Evolutionary conservation across 225 moss, liverwort and hornwort genomes (phyloP), one percentile per base, ranked within the genome.

Genomic region (Bryoerythrophyllum caledonicum): DNA sequence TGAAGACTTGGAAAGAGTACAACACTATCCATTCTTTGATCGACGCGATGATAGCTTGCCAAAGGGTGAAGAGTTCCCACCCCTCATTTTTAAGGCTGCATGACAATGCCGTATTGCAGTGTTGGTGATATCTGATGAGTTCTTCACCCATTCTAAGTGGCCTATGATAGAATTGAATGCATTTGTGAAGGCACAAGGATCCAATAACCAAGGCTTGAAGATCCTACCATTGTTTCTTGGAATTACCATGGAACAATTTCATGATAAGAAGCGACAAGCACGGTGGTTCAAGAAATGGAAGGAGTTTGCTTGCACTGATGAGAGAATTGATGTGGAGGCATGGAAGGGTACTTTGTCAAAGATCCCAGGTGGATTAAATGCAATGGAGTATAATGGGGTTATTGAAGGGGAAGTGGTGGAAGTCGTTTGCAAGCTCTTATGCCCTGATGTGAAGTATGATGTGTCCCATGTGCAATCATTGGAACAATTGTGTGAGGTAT

Each of bases 201-300:
- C 20, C 0, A 10, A 3, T 1, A 63, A 40, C 5, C 4, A 1
- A 2, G 1, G 2, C 3, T 0, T 71, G 1, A 26, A 27, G 6
- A 19, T 71, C 20, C 11, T 71, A 1, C 44, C 49, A 0, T 21
- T 61, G 6, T 61, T 30, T 13, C 19, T 59, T 17, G 16, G 7
- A 28, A 41, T 59, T 2, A 10, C 44, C 20, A 43, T 4, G 27
- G 11, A 43, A 11, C 9, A 59, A 44, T 17, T 43, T 2, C 1
- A 6, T 4, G 13, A 23, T 0, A 14, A 24, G 13, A 2, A 23
- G 7, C 13, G 8, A 12, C 15, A 3, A 15, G 8, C 24, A 1
- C 0, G 1, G 15, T 44, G 65, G 25, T 10, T 14, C 7, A 43
- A 25, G 65, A 21, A 25, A 7, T 65, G 12, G 7, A 6, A 43